Percentiles rank a stretch among this genome's conserved stretches.
phyloP scores from a whole-genome alignment of 179 eudicot species.

The Carnegiea gigantea region DNA sequence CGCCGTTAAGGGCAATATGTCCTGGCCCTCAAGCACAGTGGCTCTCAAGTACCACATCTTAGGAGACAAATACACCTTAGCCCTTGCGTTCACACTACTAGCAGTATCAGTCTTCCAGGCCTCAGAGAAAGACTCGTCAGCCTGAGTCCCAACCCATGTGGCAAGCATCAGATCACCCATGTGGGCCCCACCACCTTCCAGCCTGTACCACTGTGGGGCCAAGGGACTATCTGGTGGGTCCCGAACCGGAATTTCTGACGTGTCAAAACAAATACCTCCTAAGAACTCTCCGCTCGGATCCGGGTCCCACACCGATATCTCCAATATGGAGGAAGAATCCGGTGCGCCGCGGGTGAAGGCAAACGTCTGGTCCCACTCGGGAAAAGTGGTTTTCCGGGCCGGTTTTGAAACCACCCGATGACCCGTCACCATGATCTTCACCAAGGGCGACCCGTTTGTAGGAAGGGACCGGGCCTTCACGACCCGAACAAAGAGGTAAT shows the following conservation, averaged over 20 bases:
- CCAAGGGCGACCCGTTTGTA: slow-evolving; percentile 62
- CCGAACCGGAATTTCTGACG: slow-evolving; percentile 77
- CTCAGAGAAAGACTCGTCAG: slow-evolving; percentile 85
- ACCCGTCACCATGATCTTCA: slow-evolving; percentile 61
- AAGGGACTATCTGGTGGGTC: slow-evolving; percentile 97
- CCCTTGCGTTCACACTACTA: slow-evolving; percentile 47
- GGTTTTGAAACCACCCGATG: slow-evolving; percentile 59
- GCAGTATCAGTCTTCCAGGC: slow-evolving; percentile 89
- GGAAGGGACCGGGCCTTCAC: slow-evolving; percentile 78
- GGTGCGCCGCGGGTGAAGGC: slow-evolving; percentile 67
- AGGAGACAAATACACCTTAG: slow-evolving; percentile 87
- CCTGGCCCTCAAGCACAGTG: slow-evolving; percentile 74
- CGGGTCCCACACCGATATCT: slow-evolving; percentile 82
- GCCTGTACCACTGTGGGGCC: slow-evolving; percentile 98
- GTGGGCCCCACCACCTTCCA: slow-evolving; percentile 81
- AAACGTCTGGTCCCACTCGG: slow-evolving; percentile 96
- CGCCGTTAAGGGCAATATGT: slow-evolving; percentile 35
- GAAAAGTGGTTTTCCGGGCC: slow-evolving; percentile 53
- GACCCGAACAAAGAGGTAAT: slow-evolving; percentile 83
- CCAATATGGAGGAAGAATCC: slow-evolving; percentile 63
- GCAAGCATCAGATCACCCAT: slow-evolving; percentile 85
- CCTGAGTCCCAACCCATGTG: slow-evolving; percentile 96
- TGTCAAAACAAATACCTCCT: slow-evolving; percentile 89
- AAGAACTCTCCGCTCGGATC: slow-evolving; percentile 52
- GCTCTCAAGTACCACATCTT: slow-evolving; percentile 85